Evolutionary conservation across 2,329 filamentous ascomycete genomes (phyloP), one percentile per base, ranked within the genome.

Genomic region (Endothia cerciana): DNA sequence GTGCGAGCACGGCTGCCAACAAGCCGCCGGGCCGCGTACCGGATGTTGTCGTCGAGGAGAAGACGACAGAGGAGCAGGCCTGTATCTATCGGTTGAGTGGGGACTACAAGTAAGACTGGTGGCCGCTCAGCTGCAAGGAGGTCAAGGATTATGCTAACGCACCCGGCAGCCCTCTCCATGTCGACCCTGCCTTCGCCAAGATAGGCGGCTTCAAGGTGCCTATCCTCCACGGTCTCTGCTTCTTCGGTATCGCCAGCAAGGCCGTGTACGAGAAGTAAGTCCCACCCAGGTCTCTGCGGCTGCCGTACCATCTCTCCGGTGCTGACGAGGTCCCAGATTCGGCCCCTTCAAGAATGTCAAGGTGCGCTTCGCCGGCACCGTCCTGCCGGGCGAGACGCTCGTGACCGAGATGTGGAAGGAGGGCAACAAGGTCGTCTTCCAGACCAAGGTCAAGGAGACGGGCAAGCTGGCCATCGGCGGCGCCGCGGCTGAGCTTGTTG

Each of bases 141-240:
- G 33, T n/a, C 3, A 7, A 13, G 36, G 7, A 55, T 28, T 15
- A 53, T 56, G n/a, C 30, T 62, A 22, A 65, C 49, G 56, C 33
- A 30, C 13, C 38, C 11, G n/a, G 13, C 53, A 85, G 83, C 83
- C 95, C 95, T 17, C 88, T 99, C 1, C 95, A 99, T 82, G 91
- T 99, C 69, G 95, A 99, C 78, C 95, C 95, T 1, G 86, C 88
- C 60, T 98, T 99, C 79, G 92, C 92, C 81, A 95, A 95, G 82
- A 89, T 97, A 72, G 95, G 94, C 67, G 95, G 95, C 67, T 99
- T 99, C 88, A 91, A 95, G 81, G 87, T 83, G 36, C 95, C 95
- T 15, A 99, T 99, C 76, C 84, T 99, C 63, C 95, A 99, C 82
- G 95, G 95, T n/a, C 87, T 99, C 45, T 97, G 93, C 86, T 95